A percentile compares a stretch with the other conserved stretches of the same genome.
Conservation (phyloP, 441 rosid species). For the Adansonia gregorii region DNA sequence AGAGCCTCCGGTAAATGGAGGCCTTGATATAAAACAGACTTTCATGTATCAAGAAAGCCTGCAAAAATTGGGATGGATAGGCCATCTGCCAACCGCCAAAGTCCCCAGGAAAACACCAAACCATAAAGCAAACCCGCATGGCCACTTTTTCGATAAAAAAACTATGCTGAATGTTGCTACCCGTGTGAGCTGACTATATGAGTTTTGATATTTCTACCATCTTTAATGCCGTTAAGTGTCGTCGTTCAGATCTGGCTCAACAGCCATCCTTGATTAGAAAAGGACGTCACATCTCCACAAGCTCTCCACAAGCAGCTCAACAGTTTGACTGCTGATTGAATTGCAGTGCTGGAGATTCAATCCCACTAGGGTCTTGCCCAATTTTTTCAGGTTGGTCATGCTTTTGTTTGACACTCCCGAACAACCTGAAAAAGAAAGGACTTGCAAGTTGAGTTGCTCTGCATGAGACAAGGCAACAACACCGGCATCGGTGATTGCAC, state of each 20-base stretch:
- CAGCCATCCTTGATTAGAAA: background rate
- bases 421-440: constrained; percentile 84
- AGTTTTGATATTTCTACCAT: background rate
- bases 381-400: constrained; percentile 56
- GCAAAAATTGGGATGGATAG: too few species aligned
- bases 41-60: too few species aligned
- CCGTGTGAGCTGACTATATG: background rate
- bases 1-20: too few species aligned
- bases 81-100: background rate
- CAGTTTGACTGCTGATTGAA: constrained; percentile 52
- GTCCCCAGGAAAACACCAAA: background rate
- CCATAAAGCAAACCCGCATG: background rate
- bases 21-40: too few species aligned
- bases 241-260: background rate
- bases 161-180: background rate
- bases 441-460: constrained; percentile 73
- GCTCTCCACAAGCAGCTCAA: constrained; percentile 4
- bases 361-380: constrained; percentile 82
- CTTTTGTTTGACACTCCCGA: constrained; percentile 66
- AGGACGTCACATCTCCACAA: constrained; percentile 8
- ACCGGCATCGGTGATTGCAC: constrained; percentile 73
- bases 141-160: too few species aligned
- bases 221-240: background rate
- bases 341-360: constrained; percentile 86
- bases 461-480: constrained; percentile 62